phyloP scores from a whole-genome alignment of 352 stramenopile genomes.

The Thraustochytrium striatum region DNA sequence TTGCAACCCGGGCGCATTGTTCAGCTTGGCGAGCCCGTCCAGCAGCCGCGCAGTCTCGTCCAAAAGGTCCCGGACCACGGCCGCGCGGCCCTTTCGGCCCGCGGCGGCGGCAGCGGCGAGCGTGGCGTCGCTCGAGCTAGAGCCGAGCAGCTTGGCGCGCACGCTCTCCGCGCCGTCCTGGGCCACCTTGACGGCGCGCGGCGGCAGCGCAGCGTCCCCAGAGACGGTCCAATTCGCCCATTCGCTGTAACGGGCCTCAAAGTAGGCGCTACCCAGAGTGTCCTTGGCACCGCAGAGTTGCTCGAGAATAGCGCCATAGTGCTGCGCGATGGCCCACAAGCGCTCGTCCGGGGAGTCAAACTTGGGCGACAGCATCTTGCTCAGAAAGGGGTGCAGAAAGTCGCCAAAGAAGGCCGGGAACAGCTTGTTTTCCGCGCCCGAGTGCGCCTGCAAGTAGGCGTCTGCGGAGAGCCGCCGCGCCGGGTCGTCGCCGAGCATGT shows the following conservation, averaged over 20 bases:
- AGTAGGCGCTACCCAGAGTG: conserved; percentile 32
- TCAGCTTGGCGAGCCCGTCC: too few species aligned
- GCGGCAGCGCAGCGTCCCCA: too few species aligned
- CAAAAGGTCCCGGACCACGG: too few species aligned
- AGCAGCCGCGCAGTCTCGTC: too few species aligned
- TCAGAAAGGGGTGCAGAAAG: conserved; percentile 47
- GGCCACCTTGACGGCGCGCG: too few species aligned
- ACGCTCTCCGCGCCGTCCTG: too few species aligned
- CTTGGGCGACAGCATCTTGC: conserved; percentile 32
- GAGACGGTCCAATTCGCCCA: too few species aligned
- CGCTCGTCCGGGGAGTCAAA: conserved; percentile 40
- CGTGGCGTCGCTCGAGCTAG: too few species aligned
- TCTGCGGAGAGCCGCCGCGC: conserved; percentile 40
- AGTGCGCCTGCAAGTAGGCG: conserved; percentile 43
- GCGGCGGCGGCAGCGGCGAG: too few species aligned
- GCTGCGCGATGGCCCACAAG: conserved; percentile 1
- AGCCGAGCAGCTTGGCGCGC: too few species aligned
- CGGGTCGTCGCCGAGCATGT: conserved; percentile 44
- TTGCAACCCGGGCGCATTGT: too few species aligned
- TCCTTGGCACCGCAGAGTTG: neutral
- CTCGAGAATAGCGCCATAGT: conserved; percentile 37
- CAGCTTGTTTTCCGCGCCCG: neutral
- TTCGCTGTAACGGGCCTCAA: neutral
- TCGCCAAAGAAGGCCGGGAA: conserved; percentile 44
- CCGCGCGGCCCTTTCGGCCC: too few species aligned